Evolutionary conservation across 129 eudicot species (phyloP).

Genomic region (Ambrosia artemisiifolia): DNA sequence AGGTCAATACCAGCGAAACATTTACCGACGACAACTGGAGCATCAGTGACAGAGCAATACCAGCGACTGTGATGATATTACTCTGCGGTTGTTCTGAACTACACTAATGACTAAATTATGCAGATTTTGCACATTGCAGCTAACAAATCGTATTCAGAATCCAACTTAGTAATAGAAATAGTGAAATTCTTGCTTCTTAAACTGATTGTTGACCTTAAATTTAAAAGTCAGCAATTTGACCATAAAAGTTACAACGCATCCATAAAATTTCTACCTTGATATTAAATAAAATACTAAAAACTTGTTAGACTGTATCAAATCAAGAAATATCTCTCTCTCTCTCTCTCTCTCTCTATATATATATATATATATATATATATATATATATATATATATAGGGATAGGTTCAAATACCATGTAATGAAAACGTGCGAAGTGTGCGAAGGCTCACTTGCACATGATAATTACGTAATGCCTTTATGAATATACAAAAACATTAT

Average conservation of each 20-base stretch:
- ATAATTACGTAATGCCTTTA: too few species aligned
- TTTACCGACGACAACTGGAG: too few species aligned
- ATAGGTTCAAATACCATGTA: too few species aligned
- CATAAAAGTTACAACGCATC: neutral
- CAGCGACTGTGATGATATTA: neutral
- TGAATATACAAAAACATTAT: too few species aligned
- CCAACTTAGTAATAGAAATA: neutral
- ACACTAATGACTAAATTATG: neutral
- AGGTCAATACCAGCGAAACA: too few species aligned
- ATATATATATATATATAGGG: too few species aligned
- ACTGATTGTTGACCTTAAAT: neutral
- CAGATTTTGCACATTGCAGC: neutral
- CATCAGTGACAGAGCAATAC: too few species aligned
- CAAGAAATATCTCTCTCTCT: neutral
- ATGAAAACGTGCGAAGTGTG: too few species aligned
- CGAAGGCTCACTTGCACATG: too few species aligned
- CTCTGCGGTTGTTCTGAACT: neutral
- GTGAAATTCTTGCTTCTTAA: neutral
- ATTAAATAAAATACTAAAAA: neutral
- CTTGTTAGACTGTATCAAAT: neutral
- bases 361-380: too few species aligned
- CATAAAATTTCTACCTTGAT: slow-evolving; percentile 4
- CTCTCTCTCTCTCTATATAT: too few species aligned
- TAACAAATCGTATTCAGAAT: neutral
- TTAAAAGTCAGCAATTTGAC: too few species aligned